Conservation (phyloP, 129 eudicot species). For the Tagetes erecta region DNA sequence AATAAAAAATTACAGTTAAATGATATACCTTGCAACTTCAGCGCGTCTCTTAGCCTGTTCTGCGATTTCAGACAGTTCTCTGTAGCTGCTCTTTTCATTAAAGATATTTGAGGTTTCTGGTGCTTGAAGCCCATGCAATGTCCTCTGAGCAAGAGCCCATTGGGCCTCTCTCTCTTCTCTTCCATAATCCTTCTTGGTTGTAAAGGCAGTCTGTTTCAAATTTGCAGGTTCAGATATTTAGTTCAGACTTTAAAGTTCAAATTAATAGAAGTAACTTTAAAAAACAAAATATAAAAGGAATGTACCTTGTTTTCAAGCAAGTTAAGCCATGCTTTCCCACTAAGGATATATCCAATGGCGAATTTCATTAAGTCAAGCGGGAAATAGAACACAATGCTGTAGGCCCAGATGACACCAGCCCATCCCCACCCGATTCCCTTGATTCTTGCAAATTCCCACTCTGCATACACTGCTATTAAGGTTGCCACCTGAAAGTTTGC, state of each 20-base stretch:
- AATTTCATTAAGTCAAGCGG: conserved; percentile 87
- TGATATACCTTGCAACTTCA: conserved; percentile 80
- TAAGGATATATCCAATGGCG: conserved; percentile 65
- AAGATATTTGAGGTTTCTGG: conserved; percentile 72
- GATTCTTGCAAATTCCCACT: conserved; percentile 86
- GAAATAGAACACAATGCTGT: conserved; percentile 72
- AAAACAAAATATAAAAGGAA: neutral
- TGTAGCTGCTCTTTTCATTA: conserved; percentile 83
- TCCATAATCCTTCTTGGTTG: conserved; percentile 93
- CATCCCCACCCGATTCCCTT: conserved; percentile 99
- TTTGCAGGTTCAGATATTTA: neutral
- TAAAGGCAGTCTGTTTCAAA: conserved; percentile 81
- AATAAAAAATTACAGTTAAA: neutral
- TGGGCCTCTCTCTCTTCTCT: conserved; percentile 99
- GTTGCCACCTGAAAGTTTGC: conserved; percentile 69
- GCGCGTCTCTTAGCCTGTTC: conserved; percentile 98
- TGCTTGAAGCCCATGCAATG: conserved; percentile 86
- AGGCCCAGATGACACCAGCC: conserved; percentile 97
- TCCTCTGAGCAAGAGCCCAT: conserved; percentile 98
- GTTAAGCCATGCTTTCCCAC: conserved; percentile 91
- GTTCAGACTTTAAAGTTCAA: neutral
- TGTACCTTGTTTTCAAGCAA: conserved; percentile 84
- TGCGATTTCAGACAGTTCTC: conserved; percentile 92
- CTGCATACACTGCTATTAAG: conserved; percentile 82
- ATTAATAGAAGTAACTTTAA: neutral